Evolutionary conservation across 805 yeast species (phyloP), one percentile per base, ranked within the genome.

Genomic region (Starmerella floris): DNA sequence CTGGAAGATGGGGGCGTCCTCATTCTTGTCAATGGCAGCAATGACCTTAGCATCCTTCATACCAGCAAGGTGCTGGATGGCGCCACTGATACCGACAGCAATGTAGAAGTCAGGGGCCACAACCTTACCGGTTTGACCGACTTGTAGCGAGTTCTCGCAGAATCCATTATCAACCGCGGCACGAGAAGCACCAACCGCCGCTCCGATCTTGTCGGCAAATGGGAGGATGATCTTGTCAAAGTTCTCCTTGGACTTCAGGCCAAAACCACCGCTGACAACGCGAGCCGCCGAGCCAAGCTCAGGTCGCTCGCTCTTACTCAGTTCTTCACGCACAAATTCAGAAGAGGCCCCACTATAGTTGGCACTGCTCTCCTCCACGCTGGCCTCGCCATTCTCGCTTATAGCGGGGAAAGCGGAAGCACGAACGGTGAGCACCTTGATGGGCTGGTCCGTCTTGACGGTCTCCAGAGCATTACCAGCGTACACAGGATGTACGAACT

Each of bases 141-240:
- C 87, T 65, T 88, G 98, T 55, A 88, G 71, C 8, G 97, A 85
- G 66, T 88, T 91, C 59, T 91, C 97, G 58, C 94, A 85, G 61
- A 74, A 85, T 0, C 96, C 97, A 35, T 93, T 72, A 63, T 88
- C 98, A 21, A 91, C 98, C 27, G 97, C 98, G 17, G 96, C 97
- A 62, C 98, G 77, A 6, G 95, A 83, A 3, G 97, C 97, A 56
- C 98, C 98, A 39, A 88, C 79, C 42, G 94, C 97, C 2, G 97
- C 98, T 43, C 77, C 73, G 45, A 88, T 66, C 46, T 80, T 71
- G 44, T 75, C 77, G 6, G 97, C 96, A 51, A 88, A 68, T 40
- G 98, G 97, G 53, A 71, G 74, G 41, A 91, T 68, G 45, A 83
- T 52, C 42, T 69, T 59, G 43, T 83, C 93, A 61, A 88, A 88